Conservation (phyloP, 2,329 filamentous ascomycete species). For the Tolypocladium paradoxum region DNA sequence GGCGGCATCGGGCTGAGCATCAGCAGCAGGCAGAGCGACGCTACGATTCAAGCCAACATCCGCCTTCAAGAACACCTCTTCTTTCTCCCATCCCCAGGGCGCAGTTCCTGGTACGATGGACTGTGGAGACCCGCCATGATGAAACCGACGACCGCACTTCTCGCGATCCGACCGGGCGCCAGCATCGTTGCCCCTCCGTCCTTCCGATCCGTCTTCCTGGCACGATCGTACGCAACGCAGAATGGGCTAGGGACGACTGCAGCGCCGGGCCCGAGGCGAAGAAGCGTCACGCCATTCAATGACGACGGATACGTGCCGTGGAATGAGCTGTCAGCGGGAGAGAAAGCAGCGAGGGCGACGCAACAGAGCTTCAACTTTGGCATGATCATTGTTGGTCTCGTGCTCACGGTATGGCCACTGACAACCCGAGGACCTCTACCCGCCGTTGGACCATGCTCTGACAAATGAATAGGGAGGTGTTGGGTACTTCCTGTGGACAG, state of each 20-base stretch:
- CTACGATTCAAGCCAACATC: background rate
- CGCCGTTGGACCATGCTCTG: background rate
- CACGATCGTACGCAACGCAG: slow-evolving; percentile 50
- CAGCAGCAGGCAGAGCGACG: background rate
- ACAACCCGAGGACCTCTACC: background rate
- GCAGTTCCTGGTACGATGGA: slow-evolving; percentile 21
- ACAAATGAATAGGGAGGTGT: slow-evolving; percentile 52
- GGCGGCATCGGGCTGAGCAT: slow-evolving; percentile 19
- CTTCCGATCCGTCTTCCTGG: slow-evolving; percentile 25
- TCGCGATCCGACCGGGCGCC: slow-evolving; percentile 21
- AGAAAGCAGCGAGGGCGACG: slow-evolving; percentile 76
- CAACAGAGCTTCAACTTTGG: slow-evolving; percentile 87
- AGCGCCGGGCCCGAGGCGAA: slow-evolving; percentile 40
- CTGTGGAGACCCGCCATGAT: slow-evolving; percentile 28
- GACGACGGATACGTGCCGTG: slow-evolving; percentile 78
- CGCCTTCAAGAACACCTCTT: background rate
- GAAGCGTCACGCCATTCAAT: slow-evolving; percentile 70
- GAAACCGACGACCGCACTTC: slow-evolving; percentile 30
- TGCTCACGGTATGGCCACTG: slow-evolving; percentile 54
- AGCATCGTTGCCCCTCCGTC: slow-evolving; percentile 15
- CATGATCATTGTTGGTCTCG: slow-evolving; percentile 62
- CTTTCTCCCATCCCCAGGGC: slow-evolving; percentile 4
- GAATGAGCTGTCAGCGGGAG: slow-evolving; percentile 60
- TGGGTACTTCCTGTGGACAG: slow-evolving; percentile 64
- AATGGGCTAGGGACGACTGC: slow-evolving; percentile 28